phyloP scores from a whole-genome alignment of 768 basidiomycete species.

The Tulasnella sp. region DNA sequence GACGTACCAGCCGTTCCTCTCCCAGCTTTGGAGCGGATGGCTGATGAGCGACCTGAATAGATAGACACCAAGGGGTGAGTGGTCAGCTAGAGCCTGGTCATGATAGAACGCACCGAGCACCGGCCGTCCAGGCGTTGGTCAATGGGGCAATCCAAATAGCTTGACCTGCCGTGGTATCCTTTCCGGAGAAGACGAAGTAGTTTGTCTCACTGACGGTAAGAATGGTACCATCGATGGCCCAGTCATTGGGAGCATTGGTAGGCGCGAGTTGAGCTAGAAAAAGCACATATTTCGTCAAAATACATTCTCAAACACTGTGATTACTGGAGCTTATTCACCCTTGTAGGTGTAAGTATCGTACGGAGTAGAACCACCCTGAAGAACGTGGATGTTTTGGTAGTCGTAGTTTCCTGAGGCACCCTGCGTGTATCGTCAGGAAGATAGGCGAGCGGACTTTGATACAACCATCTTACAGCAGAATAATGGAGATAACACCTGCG shows the following conservation, averaged over 20 bases:
- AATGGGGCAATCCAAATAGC: neutral
- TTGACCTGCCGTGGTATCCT: neutral
- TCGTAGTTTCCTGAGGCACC: neutral
- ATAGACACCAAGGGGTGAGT: neutral
- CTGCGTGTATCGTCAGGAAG: neutral
- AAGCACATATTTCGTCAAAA: neutral
- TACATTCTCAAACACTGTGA: neutral
- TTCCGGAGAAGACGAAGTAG: slow-evolving; percentile 2
- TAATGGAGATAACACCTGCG: neutral
- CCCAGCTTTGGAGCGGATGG: slow-evolving; percentile 3
- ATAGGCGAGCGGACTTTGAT: neutral
- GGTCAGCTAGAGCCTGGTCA: neutral
- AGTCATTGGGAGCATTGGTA: slow-evolving; percentile 11
- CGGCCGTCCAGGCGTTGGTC: slow-evolving; percentile 6
- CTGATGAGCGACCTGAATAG: neutral
- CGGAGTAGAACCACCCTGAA: neutral
- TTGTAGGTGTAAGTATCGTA: slow-evolving; percentile 10
- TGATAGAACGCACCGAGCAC: neutral
- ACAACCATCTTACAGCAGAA: neutral
- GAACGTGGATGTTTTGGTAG: slow-evolving; percentile 6
- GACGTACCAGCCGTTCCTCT: neutral
- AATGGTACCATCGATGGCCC: slow-evolving; percentile 7
- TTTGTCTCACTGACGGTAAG: neutral
- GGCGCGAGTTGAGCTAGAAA: neutral
- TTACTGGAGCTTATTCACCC: neutral